A percentile compares a stretch with the other conserved stretches of the same genome.
Evolutionary conservation across 1,139 yeast genomes (phyloP).

Genomic region (Candida anutae): DNA sequence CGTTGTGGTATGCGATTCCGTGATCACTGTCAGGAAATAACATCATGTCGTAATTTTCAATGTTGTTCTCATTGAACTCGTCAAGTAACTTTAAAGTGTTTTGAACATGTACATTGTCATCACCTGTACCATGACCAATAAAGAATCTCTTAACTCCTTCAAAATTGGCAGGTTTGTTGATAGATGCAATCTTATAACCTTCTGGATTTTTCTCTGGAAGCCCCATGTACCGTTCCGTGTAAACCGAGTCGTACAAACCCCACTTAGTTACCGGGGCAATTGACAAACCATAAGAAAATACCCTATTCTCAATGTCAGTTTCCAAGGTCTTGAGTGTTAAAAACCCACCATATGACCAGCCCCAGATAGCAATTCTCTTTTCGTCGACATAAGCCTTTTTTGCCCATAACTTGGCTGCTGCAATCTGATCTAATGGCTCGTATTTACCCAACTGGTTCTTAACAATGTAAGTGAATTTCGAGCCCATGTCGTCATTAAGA

Average conservation of each 20-base stretch:
- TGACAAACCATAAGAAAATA: conserved; percentile 62
- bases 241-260: conserved; percentile 67
- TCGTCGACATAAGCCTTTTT: conserved; percentile 48
- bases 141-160: conserved; percentile 50
- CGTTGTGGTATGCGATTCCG: conserved; percentile 63
- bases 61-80: conserved; percentile 44
- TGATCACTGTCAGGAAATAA: conserved; percentile 79
- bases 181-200: conserved; percentile 50
- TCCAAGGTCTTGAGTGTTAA: conserved; percentile 69
- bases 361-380: conserved; percentile 63
- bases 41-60: conserved; percentile 68
- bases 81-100: conserved; percentile 61
- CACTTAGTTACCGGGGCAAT: conserved; percentile 82
- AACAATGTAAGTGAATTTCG: conserved; percentile 53
- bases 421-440: conserved; percentile 65
- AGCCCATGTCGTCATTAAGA: conserved; percentile 24
- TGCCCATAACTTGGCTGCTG: conserved; percentile 58
- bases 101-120: conserved; percentile 77
- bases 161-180: conserved; percentile 42
- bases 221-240: conserved; percentile 74
- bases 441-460: conserved; percentile 59
- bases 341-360: conserved; percentile 83
- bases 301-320: conserved; percentile 47
- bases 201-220: conserved; percentile 54
- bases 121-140: conserved; percentile 75